Evolutionary conservation across 495 filamentous ascomycete species (phyloP).

Genomic region (Thermothielavioides terrestris): DNA sequence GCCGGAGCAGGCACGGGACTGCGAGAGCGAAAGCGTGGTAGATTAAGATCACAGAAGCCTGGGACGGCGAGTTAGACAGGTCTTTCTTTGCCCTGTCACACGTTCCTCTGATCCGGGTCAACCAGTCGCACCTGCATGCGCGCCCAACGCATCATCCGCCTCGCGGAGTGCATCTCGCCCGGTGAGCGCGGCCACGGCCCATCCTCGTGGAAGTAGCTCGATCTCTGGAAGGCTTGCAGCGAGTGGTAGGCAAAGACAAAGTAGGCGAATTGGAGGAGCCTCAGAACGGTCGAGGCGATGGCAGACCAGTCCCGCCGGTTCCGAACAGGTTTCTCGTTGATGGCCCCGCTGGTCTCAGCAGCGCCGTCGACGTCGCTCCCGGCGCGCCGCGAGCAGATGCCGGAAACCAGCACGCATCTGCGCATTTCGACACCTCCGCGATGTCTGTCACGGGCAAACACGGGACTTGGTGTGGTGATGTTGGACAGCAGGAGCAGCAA

Average conservation of each 20-base stretch:
- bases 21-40: conserved; percentile 5
- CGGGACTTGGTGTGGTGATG: too few relatives aligned
- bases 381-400: not conserved
- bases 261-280: conserved; percentile 11
- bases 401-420: not conserved
- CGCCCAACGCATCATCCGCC: conserved; percentile 4
- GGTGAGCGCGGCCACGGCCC: conserved; percentile 2
- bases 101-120: not conserved
- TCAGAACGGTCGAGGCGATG: not conserved
- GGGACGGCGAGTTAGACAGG: conserved; percentile 1
- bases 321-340: conserved; percentile 62
- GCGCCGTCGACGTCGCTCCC: not conserved
- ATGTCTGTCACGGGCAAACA: not conserved
- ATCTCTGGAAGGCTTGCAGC: conserved; percentile 5
- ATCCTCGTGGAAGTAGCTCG: conserved; percentile 5
- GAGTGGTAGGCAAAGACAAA: conserved; percentile 6
- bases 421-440: not conserved
- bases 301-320: conserved; percentile 9
- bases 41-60: conserved; percentile 1
- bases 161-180: not conserved
- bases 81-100: not conserved
- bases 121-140: conserved; percentile 5
- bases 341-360: not conserved
- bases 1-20: conserved; percentile 1
- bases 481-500: not conserved